These are phyloP conservation scores for Ramaria sp. DNA, from an alignment of 768 basidiomycete species.

Conservation along the genomic window DNA sequence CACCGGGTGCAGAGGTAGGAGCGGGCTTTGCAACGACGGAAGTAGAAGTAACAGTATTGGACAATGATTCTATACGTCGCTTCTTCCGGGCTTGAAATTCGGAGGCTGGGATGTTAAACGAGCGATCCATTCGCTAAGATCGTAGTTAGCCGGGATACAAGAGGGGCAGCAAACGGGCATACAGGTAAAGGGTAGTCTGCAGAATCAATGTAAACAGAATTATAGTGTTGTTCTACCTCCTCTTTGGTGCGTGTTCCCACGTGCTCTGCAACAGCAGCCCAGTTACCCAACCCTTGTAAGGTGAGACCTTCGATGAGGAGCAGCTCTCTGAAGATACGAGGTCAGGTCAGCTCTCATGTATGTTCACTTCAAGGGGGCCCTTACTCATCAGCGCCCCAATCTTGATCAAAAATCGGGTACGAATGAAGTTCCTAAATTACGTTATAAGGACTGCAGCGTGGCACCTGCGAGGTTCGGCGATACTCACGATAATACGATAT, in stretches of 20 bases:
- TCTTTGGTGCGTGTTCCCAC: slow-evolving; percentile 90
- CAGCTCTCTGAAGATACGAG: slow-evolving; percentile 54
- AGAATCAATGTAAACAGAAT: slow-evolving; percentile 67
- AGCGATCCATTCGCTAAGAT: slow-evolving; percentile 32
- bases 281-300: slow-evolving; percentile 86
- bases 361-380: slow-evolving; percentile 18
- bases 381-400: slow-evolving; percentile 98
- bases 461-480: not conserved
- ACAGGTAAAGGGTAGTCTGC: slow-evolving; percentile 76
- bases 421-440: slow-evolving; percentile 77
- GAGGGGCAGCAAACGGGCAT: slow-evolving; percentile 19
- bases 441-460: not conserved
- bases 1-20: slow-evolving; percentile 81
- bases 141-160: slow-evolving; percentile 9
- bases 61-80: slow-evolving; percentile 72
- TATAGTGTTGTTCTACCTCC: slow-evolving; percentile 88
- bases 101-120: slow-evolving; percentile 65
- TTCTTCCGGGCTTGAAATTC: slow-evolving; percentile 88
- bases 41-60: slow-evolving; percentile 40
- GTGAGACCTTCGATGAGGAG: slow-evolving; percentile 82
- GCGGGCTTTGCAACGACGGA: slow-evolving; percentile 53
- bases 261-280: slow-evolving; percentile 93
- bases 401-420: slow-evolving; percentile 87
- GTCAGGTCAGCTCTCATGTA: not conserved
- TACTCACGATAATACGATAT: slow-evolving; percentile 81